Evolutionary conservation across 257 asterid species (phyloP).

Genomic region (Coffea canephora): DNA sequence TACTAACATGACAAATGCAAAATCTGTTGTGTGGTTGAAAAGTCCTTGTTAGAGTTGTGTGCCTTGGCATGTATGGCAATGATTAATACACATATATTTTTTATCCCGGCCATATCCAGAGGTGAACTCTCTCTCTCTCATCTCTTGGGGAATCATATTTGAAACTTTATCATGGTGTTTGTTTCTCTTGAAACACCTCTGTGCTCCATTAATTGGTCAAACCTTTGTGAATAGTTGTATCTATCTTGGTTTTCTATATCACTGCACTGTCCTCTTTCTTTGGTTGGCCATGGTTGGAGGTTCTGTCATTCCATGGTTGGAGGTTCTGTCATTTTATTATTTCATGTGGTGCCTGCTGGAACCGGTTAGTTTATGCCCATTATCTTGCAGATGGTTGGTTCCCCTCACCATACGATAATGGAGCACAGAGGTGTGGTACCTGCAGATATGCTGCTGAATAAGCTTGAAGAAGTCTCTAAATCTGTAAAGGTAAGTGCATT

Average conservation of each 20-base stretch:
- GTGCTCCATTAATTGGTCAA: not conserved
- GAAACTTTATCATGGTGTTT: too few species aligned
- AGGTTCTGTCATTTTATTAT: too few species aligned
- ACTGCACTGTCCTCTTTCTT: not conserved
- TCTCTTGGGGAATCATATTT: not conserved
- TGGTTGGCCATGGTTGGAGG: too few species aligned
- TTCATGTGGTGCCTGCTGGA: too few species aligned
- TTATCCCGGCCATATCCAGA: not conserved
- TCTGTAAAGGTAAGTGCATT: slow-evolving; percentile 53
- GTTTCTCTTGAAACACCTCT: not conserved
- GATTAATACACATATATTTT: not conserved
- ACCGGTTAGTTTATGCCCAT: not conserved
- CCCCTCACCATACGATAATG: slow-evolving; percentile 35
- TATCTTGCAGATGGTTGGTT: slow-evolving; percentile 42
- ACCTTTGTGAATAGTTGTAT: not conserved
- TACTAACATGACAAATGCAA: too few species aligned
- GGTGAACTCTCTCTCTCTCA: not conserved
- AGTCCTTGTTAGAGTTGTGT: not conserved
- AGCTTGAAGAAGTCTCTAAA: slow-evolving; percentile 64
- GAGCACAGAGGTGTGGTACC: slow-evolving; percentile 45
- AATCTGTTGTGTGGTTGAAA: not conserved
- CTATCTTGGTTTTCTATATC: not conserved
- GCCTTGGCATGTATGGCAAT: not conserved
- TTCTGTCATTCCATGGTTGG: too few species aligned
- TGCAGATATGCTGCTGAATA: slow-evolving; percentile 52